phyloP scores from a whole-genome alignment of 768 basidiomycete genomes.

The Leucogyrophana mollusca region DNA sequence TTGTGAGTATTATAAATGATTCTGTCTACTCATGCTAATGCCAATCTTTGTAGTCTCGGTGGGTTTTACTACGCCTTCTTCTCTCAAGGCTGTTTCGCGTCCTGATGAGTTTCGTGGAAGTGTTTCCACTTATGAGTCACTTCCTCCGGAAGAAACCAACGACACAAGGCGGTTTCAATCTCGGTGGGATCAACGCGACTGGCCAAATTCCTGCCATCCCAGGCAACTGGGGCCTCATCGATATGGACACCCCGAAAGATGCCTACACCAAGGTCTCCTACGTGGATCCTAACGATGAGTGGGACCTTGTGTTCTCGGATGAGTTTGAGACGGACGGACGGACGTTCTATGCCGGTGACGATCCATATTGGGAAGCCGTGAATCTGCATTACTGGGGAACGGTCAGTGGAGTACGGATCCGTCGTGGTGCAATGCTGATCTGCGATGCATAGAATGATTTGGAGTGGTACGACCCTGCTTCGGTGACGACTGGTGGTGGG shows the following conservation, averaged over 20 bases:
- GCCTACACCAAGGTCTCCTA: slow-evolving; percentile 41
- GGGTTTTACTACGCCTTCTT: background rate
- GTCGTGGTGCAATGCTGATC: background rate
- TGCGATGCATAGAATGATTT: slow-evolving; percentile 29
- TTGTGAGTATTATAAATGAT: slow-evolving; percentile 45
- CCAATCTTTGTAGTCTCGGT: background rate
- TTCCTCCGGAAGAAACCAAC: slow-evolving; percentile 38
- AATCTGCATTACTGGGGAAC: slow-evolving; percentile 69
- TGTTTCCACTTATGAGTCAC: slow-evolving; percentile 50
- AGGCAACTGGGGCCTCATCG: slow-evolving; percentile 50
- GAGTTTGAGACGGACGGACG: slow-evolving; percentile 79
- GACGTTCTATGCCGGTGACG: slow-evolving; percentile 68
- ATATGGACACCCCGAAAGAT: slow-evolving; percentile 50
- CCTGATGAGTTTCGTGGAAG: slow-evolving; percentile 19
- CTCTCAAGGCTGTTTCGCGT: too few relatives aligned
- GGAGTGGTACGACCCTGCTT: slow-evolving; percentile 61
- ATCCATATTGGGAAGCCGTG: slow-evolving; percentile 56
- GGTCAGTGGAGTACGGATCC: slow-evolving; percentile 30
- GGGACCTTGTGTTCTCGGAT: slow-evolving; percentile 71
- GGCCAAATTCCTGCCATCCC: slow-evolving; percentile 56
- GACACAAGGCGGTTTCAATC: slow-evolving; percentile 59
- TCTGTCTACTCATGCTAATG: too few relatives aligned
- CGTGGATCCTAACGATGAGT: slow-evolving; percentile 28
- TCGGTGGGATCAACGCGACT: slow-evolving; percentile 72
- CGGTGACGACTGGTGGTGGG: slow-evolving; percentile 52